Evolutionary conservation across 2,329 filamentous ascomycete genomes (phyloP).

Genomic region (Nectriaceae sp.): DNA sequence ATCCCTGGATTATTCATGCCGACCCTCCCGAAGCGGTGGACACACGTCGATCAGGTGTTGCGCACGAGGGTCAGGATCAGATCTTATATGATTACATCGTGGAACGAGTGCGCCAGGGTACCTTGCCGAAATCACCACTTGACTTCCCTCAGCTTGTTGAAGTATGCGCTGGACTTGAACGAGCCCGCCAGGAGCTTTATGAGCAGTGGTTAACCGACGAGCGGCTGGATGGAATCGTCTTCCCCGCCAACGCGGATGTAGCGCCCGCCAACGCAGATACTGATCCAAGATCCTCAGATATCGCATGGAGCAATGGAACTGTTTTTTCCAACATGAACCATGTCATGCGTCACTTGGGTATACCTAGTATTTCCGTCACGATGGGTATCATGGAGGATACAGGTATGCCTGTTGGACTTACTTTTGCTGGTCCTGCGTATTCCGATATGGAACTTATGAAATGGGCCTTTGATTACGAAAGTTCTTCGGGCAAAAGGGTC

Average conservation of each 20-base stretch:
- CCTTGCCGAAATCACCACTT: background rate
- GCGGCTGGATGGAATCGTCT: conserved; percentile 46
- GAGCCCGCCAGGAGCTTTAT: background rate
- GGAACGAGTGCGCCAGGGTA: background rate
- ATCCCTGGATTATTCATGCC: conserved; percentile 23
- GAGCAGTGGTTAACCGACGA: conserved; percentile 50
- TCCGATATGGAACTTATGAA: conserved; percentile 38
- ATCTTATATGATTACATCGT: background rate
- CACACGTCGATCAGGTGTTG: background rate
- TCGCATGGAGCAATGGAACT: conserved; percentile 42
- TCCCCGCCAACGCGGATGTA: conserved; percentile 49
- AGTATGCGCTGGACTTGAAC: background rate
- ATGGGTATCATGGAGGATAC: conserved; percentile 51
- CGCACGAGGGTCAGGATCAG: background rate
- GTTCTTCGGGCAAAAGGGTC: background rate
- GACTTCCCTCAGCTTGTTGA: background rate
- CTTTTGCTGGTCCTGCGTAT: conserved; percentile 52
- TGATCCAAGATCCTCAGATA: conserved; percentile 8
- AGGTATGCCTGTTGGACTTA: conserved; percentile 53
- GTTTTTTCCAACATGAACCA: conserved; percentile 56
- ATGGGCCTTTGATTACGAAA: conserved; percentile 1
- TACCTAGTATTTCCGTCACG: conserved; percentile 53
- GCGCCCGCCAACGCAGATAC: conserved; percentile 13
- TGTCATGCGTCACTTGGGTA: conserved; percentile 53
- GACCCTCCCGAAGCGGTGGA: background rate